These are phyloP conservation scores for Podaxis mareebaensis DNA, from an alignment of 768 basidiomycete species.

Conservation along the genomic window DNA sequence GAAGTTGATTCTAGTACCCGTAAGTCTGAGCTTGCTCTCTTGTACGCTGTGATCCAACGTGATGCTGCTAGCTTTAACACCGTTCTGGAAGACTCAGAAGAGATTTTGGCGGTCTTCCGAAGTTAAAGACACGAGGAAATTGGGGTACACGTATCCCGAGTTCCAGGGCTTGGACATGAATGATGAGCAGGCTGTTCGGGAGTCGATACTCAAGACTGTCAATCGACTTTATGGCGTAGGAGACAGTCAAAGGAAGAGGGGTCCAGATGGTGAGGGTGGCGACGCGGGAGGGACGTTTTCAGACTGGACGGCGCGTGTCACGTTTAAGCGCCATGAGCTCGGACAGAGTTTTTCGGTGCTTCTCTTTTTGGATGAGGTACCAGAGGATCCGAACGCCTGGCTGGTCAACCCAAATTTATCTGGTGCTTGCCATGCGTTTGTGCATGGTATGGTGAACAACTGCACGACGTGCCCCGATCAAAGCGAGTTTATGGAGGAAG, in stretches of 20 bases:
- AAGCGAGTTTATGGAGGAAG: conserved; percentile 30
- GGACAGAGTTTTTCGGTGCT: conserved; percentile 43
- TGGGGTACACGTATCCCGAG: conserved; percentile 49
- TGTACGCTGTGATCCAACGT: background rate
- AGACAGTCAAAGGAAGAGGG: background rate
- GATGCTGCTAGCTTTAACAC: conserved; percentile 34
- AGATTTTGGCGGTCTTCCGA: conserved; percentile 38
- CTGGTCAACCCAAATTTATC: conserved; percentile 34
- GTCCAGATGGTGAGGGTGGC: background rate
- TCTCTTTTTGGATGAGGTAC: conserved; percentile 47
- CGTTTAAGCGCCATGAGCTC: conserved; percentile 43
- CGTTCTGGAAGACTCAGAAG: conserved; percentile 39
- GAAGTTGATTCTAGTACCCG: conserved; percentile 28
- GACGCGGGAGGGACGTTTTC: conserved; percentile 16
- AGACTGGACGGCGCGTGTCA: conserved; percentile 47
- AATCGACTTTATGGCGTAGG: conserved; percentile 30
- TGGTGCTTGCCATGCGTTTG: conserved; percentile 47
- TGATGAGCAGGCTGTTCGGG: conserved; percentile 22
- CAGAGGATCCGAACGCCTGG: conserved; percentile 39
- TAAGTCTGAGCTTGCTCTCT: conserved; percentile 15
- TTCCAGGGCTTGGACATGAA: conserved; percentile 34
- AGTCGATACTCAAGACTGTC: conserved; percentile 28
- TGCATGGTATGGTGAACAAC: conserved; percentile 29
- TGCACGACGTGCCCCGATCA: conserved; percentile 43
- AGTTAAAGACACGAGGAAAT: conserved; percentile 20